A percentile compares a stretch with the other conserved stretches of the same genome.
Evolutionary conservation across 2,329 filamentous ascomycete species (phyloP).

Genomic region (Blastomyces parvus): DNA sequence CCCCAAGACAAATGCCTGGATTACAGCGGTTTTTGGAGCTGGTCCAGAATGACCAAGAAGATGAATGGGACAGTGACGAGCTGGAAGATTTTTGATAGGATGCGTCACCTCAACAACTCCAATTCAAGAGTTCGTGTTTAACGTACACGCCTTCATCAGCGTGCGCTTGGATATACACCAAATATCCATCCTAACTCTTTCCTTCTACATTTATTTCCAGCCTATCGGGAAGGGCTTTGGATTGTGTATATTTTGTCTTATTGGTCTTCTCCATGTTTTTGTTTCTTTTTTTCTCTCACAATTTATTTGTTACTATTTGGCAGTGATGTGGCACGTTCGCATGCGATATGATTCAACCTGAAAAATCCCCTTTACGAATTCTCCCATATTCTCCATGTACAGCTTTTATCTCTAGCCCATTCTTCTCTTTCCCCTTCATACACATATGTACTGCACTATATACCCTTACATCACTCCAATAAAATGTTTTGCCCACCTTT

Average conservation of each 20-base stretch:
- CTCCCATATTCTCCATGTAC: neutral
- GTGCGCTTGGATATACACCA: neutral
- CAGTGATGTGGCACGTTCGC: neutral
- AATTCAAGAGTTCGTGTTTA: neutral
- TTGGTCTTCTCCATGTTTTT: neutral
- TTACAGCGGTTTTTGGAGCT: constrained; percentile 46
- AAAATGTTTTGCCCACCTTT: neutral
- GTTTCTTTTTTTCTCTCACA: too few species aligned
- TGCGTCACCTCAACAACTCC: too few species aligned
- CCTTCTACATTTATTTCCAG: neutral
- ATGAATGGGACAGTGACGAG: constrained; percentile 52
- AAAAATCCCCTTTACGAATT: neutral
- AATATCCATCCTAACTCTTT: neutral
- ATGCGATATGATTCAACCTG: neutral
- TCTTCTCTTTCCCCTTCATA: neutral
- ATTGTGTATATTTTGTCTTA: neutral
- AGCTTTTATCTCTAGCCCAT: neutral
- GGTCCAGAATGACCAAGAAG: constrained; percentile 45
- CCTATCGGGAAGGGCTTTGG: neutral
- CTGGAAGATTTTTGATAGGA: constrained; percentile 33
- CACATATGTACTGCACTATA: neutral
- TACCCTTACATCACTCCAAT: neutral
- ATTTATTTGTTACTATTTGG: neutral
- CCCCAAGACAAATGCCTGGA: constrained; percentile 19
- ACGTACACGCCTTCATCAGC: too few species aligned